Base-by-base conservation (phyloP, 2,329 filamentous ascomycete species). In the Aspergillus chevalieri region DNA sequence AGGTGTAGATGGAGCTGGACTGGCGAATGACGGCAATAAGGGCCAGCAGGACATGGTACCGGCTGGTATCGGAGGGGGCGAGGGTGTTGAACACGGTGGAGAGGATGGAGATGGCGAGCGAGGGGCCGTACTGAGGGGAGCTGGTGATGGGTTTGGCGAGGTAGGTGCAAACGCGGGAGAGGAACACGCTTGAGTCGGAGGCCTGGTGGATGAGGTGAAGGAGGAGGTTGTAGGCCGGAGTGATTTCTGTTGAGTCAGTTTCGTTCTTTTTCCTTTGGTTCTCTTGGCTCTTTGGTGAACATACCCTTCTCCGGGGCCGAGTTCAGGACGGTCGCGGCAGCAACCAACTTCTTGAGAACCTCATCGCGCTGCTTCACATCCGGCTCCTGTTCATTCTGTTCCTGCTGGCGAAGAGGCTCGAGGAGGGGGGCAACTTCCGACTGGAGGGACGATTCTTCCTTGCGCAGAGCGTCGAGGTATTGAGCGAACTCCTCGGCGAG, bases 51-150 rank as follows among this genome's bases (percentile, higher is more conserved):
- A 98, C 89, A 67, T 95, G 87, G 74, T 86, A 95, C 53, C 93
- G 85, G 66, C 88, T 81, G 48, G 89, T 85, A 66, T 90, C 86
- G 64, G 84, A 78, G 53, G 84, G 75, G 59, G 84, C 75, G 59
- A 97, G 81, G 58, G 94, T 86, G 80, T 98, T 98, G 85, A 97
- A 98, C 66, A 98, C 84, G 62, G 91, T 96, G 66, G 89, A 90
- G 60, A 98, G 82, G 61, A 93, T 87, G 59, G 89, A 90, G 61
- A 97, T 85, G 57, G 90, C 89, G 57, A 98, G 82, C 45, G 87
- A 86, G 55, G 86, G 79, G 61, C 91, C 89, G 75, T 95, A 91
- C 60, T 85, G 78, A 47, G 90, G 87, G 46, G 92, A 95, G 54
- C 87, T 88, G 54, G 85, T 83, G 67, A 97, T 83, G 56, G 93